Base-by-base conservation (phyloP, 352 stramenopile genomes). In the Phytophthora megakarya region DNA sequence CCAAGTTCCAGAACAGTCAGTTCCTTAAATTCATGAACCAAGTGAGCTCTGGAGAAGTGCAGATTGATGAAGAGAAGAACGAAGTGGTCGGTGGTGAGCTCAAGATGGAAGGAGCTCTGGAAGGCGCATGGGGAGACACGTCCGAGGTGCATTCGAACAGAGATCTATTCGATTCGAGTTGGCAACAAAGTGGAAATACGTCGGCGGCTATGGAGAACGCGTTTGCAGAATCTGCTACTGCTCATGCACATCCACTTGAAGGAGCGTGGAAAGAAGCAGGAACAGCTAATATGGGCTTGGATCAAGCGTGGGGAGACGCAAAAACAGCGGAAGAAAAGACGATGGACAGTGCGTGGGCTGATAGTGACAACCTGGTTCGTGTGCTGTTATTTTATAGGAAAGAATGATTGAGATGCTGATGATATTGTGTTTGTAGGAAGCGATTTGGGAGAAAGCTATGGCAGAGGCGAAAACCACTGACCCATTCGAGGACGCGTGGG, bases 1-100 rank as follows among this genome's bases (percentile, higher is more conserved):
- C 81, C 2, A 92, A 91, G 65, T 95, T 75, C 61, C 84, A 95
- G 63, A 88, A 93, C 55, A 95, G 87, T 70, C 80, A 95, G 50
- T 95, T 95, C 54, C 70, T 93, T 42, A 71, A 92, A 62, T 95
- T 95, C 49, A 93, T 95, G 85, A 81, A 92, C 55, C 75, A 93
- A 59, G 79, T 95, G 32, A 78, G 81, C 47, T 70, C 65, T 5
- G 87, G 87, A 28, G 74, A 90, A 64, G 79, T 92, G 6, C 80
- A 89, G 60, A 74, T 95, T 9, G 78, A 93, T 58, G 87, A 95
- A 52, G 80, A 83, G 44, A 87, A 88, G 60, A 95, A 95, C 53
- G 71, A 74, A 32, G 85, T 92, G 35, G 70, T 73, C 16, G 70
- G 73, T 19, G 73, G 63, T 16, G 61, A 65, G 19, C 51, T 81